Evolutionary conservation across 176 grass and related monocot genomes (phyloP), one percentile per base, ranked within the genome.

Genomic region (Luzula sylvatica): DNA sequence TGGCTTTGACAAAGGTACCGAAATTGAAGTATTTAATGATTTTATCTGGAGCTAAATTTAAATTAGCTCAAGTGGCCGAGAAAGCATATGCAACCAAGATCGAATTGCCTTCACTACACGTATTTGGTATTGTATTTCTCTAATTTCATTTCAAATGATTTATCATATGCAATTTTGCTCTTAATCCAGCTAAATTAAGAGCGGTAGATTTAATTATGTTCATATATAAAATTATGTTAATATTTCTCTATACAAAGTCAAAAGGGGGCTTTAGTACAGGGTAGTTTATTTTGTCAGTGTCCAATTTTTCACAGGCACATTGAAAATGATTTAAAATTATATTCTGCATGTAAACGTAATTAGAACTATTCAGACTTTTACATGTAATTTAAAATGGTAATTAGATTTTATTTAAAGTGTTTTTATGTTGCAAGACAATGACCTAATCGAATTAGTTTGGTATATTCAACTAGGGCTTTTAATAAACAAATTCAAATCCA

Each of bases 21-120:
- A 86, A 89, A 70, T 48, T 90, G 47, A 96, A 90, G 65, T 77
- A 58, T 27, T 8, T 96, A 22, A 22, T 96, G 8, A 82, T 90
- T 52, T 86, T 96, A 55, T 78, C 74, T 0, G 92, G 92, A 5
- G 92, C 74, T 42, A 65, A 65, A 55, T 96, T 96, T 56, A 57
- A 0, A 30, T 79, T 69, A 7, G 58, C 43, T 0, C 43, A 40
- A 14, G 15, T 96, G 19, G 71, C 55, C 7, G 81, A 82, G 8
- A 82, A 86, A 40, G 85, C 92, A 1, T 98, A 98, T 42, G 51
- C 65, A 26, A 52, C 70, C 46, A 73, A 73, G 55, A 53, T 90
- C 15, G 32, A 76, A 7, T 83, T 78, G 71, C 26, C 75, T n/a
- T 83, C 85, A 17, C 72, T 98, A 50, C 92, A 98, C 42, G 82